Conservation (phyloP, 2,329 filamentous ascomycete genomes). For the Diaporthe amygdali region DNA sequence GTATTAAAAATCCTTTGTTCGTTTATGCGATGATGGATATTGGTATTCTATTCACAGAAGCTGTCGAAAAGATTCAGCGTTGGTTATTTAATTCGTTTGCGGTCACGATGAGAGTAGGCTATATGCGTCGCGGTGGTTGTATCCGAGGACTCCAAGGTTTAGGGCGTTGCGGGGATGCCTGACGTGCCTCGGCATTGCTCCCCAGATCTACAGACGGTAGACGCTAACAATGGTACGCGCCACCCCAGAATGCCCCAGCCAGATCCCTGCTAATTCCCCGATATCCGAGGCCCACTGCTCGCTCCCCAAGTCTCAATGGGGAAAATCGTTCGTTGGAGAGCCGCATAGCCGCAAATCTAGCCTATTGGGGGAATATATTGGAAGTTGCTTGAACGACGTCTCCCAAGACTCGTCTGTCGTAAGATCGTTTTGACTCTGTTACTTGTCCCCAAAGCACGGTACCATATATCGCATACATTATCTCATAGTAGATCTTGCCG, state of each 20-base stretch:
- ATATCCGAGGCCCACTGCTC: background rate
- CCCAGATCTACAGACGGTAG: background rate
- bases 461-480: too few species aligned
- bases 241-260: background rate
- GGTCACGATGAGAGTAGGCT: background rate
- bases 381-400: background rate
- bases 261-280: background rate
- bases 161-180: background rate
- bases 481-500: too few species aligned
- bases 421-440: too few species aligned
- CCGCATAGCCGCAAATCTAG: background rate
- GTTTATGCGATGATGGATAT: background rate
- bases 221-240: background rate
- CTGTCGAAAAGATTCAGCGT: background rate
- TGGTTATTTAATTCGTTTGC: background rate
- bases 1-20: background rate
- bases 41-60: background rate
- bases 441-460: too few species aligned
- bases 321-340: conserved; percentile 1
- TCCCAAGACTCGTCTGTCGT: background rate
- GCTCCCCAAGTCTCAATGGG: background rate
- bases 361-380: background rate
- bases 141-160: background rate
- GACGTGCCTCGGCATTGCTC: background rate
- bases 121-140: background rate